Conservation (phyloP, 2,329 filamentous ascomycete species). For the Ophiostoma quercus region DNA sequence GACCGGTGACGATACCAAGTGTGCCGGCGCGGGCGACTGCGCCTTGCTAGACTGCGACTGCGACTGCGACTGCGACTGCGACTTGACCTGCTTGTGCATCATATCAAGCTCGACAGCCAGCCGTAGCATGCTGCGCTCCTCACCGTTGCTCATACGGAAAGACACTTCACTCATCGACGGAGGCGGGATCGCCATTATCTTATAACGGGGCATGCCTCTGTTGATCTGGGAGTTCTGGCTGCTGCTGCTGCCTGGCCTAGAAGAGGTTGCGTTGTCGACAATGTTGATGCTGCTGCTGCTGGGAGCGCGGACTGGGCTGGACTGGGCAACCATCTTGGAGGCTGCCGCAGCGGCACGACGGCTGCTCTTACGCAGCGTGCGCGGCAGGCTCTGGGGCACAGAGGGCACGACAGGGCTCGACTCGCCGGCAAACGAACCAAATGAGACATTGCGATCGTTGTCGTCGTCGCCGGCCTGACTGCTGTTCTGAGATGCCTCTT, state of each 20-base stretch:
- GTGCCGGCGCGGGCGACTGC: conserved; percentile 27
- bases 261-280: background rate
- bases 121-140: conserved; percentile 45
- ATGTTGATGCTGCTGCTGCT: background rate
- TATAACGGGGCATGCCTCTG: conserved; percentile 11
- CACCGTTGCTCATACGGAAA: conserved; percentile 41
- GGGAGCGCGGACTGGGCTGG: conserved; percentile 21
- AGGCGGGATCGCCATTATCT: conserved; percentile 20
- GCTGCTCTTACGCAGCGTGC: conserved; percentile 12
- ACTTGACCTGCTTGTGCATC: conserved; percentile 28
- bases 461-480: background rate
- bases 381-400: conserved; percentile 15
- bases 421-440: background rate
- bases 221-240: background rate
- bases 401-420: conserved; percentile 5
- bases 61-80: background rate
- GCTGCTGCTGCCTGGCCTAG: background rate
- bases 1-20: conserved; percentile 7
- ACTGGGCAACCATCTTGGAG: conserved; percentile 17
- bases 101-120: conserved; percentile 47
- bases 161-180: conserved; percentile 31
- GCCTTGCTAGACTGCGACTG: conserved; percentile 15
- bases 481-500: conserved; percentile 15
- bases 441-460: background rate
- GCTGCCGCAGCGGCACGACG: background rate